These are phyloP conservation scores for Skeletonema menzelii DNA, from an alignment of 108 stramenopile species.

Conservation along the genomic window DNA sequence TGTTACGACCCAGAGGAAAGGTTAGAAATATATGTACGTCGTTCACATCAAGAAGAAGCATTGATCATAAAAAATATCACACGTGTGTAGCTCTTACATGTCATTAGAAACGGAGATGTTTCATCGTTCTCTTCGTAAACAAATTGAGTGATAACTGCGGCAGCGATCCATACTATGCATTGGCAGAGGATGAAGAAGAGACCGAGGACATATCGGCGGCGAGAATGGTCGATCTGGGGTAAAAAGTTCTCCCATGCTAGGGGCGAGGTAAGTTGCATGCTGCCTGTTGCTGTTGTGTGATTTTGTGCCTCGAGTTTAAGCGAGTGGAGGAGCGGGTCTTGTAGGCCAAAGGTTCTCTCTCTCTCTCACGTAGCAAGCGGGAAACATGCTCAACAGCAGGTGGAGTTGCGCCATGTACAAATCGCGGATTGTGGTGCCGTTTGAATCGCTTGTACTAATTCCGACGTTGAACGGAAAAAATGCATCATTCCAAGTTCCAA, in stretches of 20 bases:
- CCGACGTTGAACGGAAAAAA: background rate
- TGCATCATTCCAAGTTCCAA: background rate
- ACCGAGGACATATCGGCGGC: constrained; percentile 1
- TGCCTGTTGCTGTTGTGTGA: background rate
- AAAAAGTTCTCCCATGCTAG: constrained; percentile 6
- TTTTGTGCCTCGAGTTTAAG: no score
- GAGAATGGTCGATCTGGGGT: background rate
- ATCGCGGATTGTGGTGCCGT: no score
- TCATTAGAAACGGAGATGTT: constrained; percentile 39
- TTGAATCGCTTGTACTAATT: background rate
- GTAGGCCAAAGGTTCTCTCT: background rate
- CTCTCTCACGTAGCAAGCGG: no score
- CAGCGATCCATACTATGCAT: constrained; percentile 12
- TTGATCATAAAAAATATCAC: no score
- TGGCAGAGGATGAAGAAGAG: constrained; percentile 20
- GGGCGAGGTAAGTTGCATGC: background rate
- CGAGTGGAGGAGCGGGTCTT: constrained; percentile 1
- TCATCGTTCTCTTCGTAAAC: constrained; percentile 19
- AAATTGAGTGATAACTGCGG: constrained; percentile 29
- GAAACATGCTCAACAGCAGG: no score
- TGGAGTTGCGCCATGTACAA: no score
- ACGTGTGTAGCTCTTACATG: background rate
- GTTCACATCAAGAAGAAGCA: no score
- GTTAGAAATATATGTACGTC: no score
- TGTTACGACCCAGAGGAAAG: no score